Base-by-base conservation (phyloP, 2,329 filamentous ascomycete species). In the Apiospora malaysiana region DNA sequence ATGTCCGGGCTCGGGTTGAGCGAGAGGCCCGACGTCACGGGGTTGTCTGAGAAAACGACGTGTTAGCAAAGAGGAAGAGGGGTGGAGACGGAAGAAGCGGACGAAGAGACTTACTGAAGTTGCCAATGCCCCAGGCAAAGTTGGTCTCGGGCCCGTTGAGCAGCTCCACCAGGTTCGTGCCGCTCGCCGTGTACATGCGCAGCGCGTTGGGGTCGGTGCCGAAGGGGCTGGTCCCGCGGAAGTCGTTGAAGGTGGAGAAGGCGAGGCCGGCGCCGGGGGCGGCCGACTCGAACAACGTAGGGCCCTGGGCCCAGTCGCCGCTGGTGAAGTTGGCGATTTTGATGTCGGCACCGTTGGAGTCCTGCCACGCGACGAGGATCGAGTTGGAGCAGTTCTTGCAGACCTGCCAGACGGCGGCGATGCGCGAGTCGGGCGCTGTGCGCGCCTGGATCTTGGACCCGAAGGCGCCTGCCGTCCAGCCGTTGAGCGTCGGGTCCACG, bases 341-440 rank as follows among this genome's bases (percentile, higher is more conserved):
- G 43, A 73, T 18, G 66, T 68, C 69, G 18, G 43, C 3, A 18
- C 70, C 71, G 27, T 27, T 66, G 7, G 23, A 66, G 45, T 70
- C 70, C 71, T 73, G 71, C 71, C 72, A 73, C 32, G 68, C 47
- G 25, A 73, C 66, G 8, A 73, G 67, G 27, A 73, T 68, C 45
- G 70, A 70, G 66, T 72, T 63, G 72, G 70, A 59, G 69, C 71
- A 72, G 68, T 71, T 71, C 42, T 66, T 47, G 70, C 72, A 72
- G 63, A 40, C n/a, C 67, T 72, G 72, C 70, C 71, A 72, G 71
- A 69, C 49, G 46, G 72, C 72, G 25, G 68, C 68, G 23, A 73
- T 68, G 27, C 71, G 68, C 16, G 68, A 70, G 32, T 68, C 70
- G 2, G 71, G 56, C 4, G 67, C 66, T 16, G 59, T 51, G 16